Evolutionary conservation across 495 filamentous ascomycete genomes (phyloP), one percentile per base, ranked within the genome.

Genomic region (Daldinia bambusicola): DNA sequence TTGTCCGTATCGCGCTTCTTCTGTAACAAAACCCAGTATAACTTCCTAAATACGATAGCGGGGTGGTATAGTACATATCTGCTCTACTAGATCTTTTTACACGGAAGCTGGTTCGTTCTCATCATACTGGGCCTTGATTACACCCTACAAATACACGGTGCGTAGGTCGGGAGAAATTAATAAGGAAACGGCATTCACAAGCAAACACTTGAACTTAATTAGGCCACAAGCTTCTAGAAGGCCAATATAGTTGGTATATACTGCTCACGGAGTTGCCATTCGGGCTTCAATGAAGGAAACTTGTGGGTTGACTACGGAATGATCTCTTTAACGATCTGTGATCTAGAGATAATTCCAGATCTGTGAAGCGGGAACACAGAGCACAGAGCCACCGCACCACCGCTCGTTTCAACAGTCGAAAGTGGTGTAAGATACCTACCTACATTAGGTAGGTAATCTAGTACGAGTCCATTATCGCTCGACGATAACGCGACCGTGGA

Each of bases 391-490:
- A 40, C 14, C 16, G 16, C 57, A 63, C 38, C 55, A 50, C 38
- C 45, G 16, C 37, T 61, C 36, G 59, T 68, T 68, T 66, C 69
- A 67, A 59, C 18, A 68, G 60, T 63, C 63, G 69, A 72, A 72
- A 38, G 55, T 41, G 38, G 58, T 60, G 43, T 67, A 72, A 60
- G 40, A 30, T 40, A 53, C 20, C 20, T 32, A 26, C 26, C 26
- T 26, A n/a, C n/a, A n/a, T n/a, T n/a, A n/a, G n/a, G n/a, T n/a
- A 26, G 3, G 26, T 26, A 14, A 12, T 22, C 14, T 4, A 16
- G 32, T 20, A 56, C 8, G n/a, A 34, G n/a, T 38, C 32, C n/a
- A 16, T n/a, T n/a, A 32, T 36, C 13, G 30, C 20, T 37, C 8
- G 18, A 50, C 20, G 48, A 55, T 56, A 30, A 69, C 63, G 62